Evolutionary conservation across 495 filamentous ascomycete genomes (phyloP), one percentile per base, ranked within the genome.

Genomic region (Neurospora intermedia): DNA sequence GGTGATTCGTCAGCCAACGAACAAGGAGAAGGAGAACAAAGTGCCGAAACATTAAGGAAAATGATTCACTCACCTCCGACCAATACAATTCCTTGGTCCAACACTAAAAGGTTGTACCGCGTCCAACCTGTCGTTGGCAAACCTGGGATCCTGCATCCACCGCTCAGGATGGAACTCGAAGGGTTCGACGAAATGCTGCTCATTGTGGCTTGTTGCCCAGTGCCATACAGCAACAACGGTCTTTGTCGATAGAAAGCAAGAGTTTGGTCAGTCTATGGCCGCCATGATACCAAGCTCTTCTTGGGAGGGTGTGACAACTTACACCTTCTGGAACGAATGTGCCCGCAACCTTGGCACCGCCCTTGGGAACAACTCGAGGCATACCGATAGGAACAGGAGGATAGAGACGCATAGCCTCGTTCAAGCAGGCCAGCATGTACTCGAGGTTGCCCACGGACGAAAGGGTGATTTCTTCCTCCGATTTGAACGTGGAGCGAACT

Each of bases 71-170:
- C 77, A 89, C 87, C 85, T 86, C 75, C 82, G 80, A 39, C 88
- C 88, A 62, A 89, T 81, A 72, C 88, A 90, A 74, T 87, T 86
- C 46, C 89, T 76, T 13, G 85, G 86, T 0, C 89, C 88, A 42
- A 83, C 20, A 45, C 81, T 81, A 72, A 90, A 91, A 13, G 87
- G 85, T 69, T 87, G 83, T 31, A 85, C 76, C 9, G 82, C 83
- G 15, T 83, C 83, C 35, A 79, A 73, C 8, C 79, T 75, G 74
- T 91, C 89, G 38, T 79, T 75, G 9, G 75, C 77, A 74, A 84
- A 89, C 62, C 75, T 72, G 8, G 76, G 45, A 54, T 83, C 78
- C 0, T 77, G 78, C 9, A 87, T 46, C 76, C 83, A 89, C n/a
- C 87, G 80, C 75, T 89, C 87, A 0, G 87, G 87, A 20, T 80